Evolutionary conservation across 2,329 filamentous ascomycete genomes (phyloP).

Genomic region (Thermoascus crustaceus): DNA sequence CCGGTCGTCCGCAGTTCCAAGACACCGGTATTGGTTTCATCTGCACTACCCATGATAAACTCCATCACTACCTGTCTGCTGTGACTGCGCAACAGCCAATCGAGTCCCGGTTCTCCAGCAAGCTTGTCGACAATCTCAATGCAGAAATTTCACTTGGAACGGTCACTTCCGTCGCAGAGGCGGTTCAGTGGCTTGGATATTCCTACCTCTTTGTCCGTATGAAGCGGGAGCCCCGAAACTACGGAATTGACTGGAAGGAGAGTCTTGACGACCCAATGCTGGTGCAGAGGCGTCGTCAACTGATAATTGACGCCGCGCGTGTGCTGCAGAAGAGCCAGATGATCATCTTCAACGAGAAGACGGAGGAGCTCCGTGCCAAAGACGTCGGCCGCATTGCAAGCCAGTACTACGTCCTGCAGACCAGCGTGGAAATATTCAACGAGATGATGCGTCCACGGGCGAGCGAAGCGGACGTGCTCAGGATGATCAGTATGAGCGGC

Average conservation of each 20-base stretch:
- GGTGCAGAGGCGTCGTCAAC: conserved; percentile 72
- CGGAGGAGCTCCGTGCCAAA: conserved; percentile 86
- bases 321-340: conserved; percentile 90
- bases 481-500: conserved; percentile 95
- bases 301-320: conserved; percentile 81
- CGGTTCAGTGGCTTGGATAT: conserved; percentile 95
- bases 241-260: conserved; percentile 93
- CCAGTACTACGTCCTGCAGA: conserved; percentile 91
- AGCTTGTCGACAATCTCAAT: conserved; percentile 92
- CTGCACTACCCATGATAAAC: conserved; percentile 88
- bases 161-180: conserved; percentile 87
- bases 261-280: conserved; percentile 79
- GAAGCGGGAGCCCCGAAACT: conserved; percentile 81
- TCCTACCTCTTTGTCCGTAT: conserved; percentile 97
- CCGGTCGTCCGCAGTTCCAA: conserved; percentile 93
- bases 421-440: conserved; percentile 94
- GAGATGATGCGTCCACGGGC: conserved; percentile 79
- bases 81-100: conserved; percentile 96
- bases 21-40: conserved; percentile 98
- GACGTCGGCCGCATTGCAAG: conserved; percentile 95
- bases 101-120: conserved; percentile 89
- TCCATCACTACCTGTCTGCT: conserved; percentile 82
- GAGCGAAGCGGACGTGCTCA: conserved; percentile 83
- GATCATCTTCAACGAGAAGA: conserved; percentile 96
- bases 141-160: conserved; percentile 91